Evolutionary conservation across 2,329 filamentous ascomycete species (phyloP), one percentile per base, ranked within the genome.

Genomic region (Colletotrichum liriopes): DNA sequence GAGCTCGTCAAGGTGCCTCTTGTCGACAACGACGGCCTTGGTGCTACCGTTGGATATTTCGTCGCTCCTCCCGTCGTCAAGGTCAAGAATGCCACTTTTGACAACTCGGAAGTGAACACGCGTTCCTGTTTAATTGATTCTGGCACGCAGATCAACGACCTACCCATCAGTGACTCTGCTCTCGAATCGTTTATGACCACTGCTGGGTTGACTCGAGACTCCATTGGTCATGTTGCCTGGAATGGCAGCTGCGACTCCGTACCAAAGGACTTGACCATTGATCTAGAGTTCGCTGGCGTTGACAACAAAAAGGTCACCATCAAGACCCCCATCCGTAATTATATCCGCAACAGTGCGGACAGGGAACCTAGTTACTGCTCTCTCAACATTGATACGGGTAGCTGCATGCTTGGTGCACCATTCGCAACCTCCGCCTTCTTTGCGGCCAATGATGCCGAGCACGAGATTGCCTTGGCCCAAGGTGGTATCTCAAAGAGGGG

Each of bases 261-360:
- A 3, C 43, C 65, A n/a, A 41, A 16, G 39, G 64, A 71, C 23
- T 20, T 59, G 26, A 65, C 60, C 47, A 56, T 67, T 37, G 72
- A 71, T 37, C 69, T 67, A 49, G 65, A 72, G 64, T 67, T 72
- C 14, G 54, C 47, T 16, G 68, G 72, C 32, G 65, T 45, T 26
- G 72, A 60, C 2, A 55, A 26, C 20, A 61, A 68, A 41, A 56
- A 23, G 12, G 58, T 67, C 2, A 67, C 62, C 35, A 65, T 67
- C 55, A 72, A 68, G 55, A 61, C 56, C n/a, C 64, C 72, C 16
- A 32, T 65, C 64, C 64, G 72, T n/a, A 64, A 68, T 54, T 72
- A 74, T 43, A 55, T 59, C 60, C 70, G 70, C 56, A 74, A 67
- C 65, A 37, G 51, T 47, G 72, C 64, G 0, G 72, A 72, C 35